A percentile compares a stretch with the other conserved stretches of the same genome.
Conservation (phyloP, 1,284 basidiomycete species). For the Ganoderma leucocontextum region DNA sequence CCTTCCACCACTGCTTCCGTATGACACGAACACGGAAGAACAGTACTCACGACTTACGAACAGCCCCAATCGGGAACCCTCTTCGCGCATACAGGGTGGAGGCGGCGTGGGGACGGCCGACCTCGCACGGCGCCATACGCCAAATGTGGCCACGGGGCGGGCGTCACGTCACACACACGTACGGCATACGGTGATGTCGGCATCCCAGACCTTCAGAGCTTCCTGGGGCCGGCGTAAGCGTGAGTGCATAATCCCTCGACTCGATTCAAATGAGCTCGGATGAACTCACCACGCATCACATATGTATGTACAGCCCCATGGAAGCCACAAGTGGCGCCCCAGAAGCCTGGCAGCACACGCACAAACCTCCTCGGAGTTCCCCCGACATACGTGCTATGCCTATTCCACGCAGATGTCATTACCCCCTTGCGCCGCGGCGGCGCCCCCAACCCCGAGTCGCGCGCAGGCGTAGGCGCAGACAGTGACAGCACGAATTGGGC, state of each 20-base stretch:
- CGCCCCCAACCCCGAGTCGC: neutral
- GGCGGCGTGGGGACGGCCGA: neutral
- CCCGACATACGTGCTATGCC: neutral
- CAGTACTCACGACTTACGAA: neutral
- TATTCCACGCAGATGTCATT: neutral
- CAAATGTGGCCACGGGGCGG: neutral
- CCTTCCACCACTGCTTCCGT: slow-evolving; percentile 4
- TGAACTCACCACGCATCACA: neutral
- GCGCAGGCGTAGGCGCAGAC: neutral
- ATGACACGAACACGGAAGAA: neutral
- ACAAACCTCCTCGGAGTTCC: neutral
- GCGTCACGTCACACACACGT: neutral
- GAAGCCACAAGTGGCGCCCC: neutral
- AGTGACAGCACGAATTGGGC: neutral
- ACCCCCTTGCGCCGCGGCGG: neutral
- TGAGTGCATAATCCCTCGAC: neutral
- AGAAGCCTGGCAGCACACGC: neutral
- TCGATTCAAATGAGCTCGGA: neutral
- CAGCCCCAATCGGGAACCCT: neutral
- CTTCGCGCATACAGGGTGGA: slow-evolving; percentile 6
- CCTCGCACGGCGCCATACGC: neutral
- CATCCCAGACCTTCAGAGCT: neutral
- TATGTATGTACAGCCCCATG: neutral
- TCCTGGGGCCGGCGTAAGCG: neutral
- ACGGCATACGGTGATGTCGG: neutral